Evolutionary conservation across 805 yeast species (phyloP).

Genomic region (Yamadazyma nakazawae): DNA sequence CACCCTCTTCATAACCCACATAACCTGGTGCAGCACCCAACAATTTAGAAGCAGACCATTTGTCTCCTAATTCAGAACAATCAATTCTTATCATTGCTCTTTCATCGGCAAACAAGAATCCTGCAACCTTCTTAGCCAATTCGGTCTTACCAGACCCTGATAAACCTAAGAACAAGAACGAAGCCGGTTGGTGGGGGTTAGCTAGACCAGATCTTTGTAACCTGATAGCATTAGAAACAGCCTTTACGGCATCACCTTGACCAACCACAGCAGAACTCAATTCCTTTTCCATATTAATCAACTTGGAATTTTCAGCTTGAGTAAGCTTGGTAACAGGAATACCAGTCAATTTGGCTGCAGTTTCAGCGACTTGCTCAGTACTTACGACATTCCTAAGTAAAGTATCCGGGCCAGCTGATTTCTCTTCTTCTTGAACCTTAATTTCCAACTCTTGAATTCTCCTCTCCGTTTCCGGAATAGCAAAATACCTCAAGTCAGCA

Average conservation of each 20-base stretch:
- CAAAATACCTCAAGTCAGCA: conserved; percentile 95
- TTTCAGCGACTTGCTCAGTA: conserved; percentile 89
- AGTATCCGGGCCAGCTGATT: conserved; percentile 53
- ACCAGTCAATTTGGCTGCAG: conserved; percentile 95
- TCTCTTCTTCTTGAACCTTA: conserved; percentile 74
- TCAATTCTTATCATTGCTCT: conserved; percentile 96
- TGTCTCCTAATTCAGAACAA: conserved; percentile 94
- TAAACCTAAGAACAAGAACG: conserved; percentile 89
- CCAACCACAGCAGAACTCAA: conserved; percentile 86
- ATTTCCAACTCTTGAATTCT: conserved; percentile 74
- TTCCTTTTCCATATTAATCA: conserved; percentile 91
- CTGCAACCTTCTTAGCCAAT: conserved; percentile 94
- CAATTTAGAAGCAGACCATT: conserved; percentile 91
- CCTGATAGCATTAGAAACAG: conserved; percentile 93
- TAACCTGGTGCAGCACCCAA: conserved; percentile 96
- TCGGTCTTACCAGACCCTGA: conserved; percentile 99
- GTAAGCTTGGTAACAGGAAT: conserved; percentile 93
- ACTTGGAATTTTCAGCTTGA: conserved; percentile 90
- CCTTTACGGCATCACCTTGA: conserved; percentile 92
- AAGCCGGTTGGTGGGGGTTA: conserved; percentile 95
- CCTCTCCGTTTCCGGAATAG: conserved; percentile 86
- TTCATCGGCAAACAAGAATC: conserved; percentile 93
- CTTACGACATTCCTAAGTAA: conserved; percentile 89
- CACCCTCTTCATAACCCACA: conserved; percentile 97
- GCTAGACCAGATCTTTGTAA: conserved; percentile 91